Base-by-base conservation (phyloP, 257 asterid species). In the Perilla frutescens region DNA sequence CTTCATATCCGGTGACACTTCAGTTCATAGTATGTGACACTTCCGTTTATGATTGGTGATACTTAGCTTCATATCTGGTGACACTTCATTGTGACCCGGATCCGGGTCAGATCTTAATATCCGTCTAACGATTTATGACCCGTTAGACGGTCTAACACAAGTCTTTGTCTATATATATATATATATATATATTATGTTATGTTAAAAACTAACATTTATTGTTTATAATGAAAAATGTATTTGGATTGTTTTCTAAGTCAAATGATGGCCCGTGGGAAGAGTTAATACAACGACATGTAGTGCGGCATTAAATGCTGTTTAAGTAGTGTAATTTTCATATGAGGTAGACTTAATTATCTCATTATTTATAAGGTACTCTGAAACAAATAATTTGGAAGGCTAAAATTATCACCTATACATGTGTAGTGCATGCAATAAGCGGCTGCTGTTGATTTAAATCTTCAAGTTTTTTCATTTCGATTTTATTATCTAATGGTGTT, bases 281-380 rank as follows among this genome's bases (percentile, higher is more conserved):
- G 70, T 45, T 43, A 39, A 60, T 58, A 7, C 61, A 3, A 34
- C 20, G 57, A 41, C 37, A 70, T 69, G 37, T 56, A 69, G 55
- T 34, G 37, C 4, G 4, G 37, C 68, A 71, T 58, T 70, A 43
- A 47, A 32, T 71, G 60, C 11, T 31, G 58, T 12, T 71, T 14
- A 72, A 73, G 51, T 34, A 15, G 45, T 39, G 44, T 62, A 50
- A 51, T 63, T 57, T 61, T 39, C 65, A 62, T 61, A 70, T 72
- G 77, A 73, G 32, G 34, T 73, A 63, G 53, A 37, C 62, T 72
- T 34, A 20, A 20, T 20, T 20, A 54, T 49, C 65, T 73, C 51
- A 50, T 51, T 39, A 62, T 64, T 62, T 62, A 53, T 62, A 62
- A 51, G 65, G 64, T 12, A 20, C 26, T 34, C 37, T 34, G 1